phyloP scores from a whole-genome alignment of 345 rosid species.

The Camelina sativa region DNA sequence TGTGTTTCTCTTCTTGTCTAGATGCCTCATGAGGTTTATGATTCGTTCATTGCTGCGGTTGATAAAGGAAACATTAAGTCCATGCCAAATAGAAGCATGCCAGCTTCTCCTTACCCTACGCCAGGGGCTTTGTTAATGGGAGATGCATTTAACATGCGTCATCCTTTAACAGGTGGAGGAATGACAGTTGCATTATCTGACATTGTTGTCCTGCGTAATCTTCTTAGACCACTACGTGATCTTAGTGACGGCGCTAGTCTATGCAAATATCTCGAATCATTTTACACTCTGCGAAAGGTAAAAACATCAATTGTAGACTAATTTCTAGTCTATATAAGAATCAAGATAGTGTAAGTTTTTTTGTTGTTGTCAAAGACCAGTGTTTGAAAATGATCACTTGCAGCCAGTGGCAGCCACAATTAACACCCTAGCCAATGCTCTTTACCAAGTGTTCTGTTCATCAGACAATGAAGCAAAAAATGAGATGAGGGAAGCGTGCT shows the following conservation, averaged over 20 bases:
- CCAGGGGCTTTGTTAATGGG: conserved; percentile 61
- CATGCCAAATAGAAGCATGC: conserved; percentile 63
- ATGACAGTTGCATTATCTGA: conserved; percentile 59
- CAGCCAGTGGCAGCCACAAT: conserved; percentile 60
- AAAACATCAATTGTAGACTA: conserved; percentile 22
- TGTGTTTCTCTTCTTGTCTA: conserved; percentile 23
- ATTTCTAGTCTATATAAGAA: not conserved
- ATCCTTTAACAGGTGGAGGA: conserved; percentile 59
- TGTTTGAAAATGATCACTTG: conserved; percentile 1
- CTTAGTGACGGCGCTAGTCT: conserved; percentile 52
- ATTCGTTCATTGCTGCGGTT: conserved; percentile 51
- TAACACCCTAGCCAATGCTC: conserved; percentile 53
- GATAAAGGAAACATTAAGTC: conserved; percentile 55
- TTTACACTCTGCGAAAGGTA: conserved; percentile 60
- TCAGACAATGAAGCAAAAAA: conserved; percentile 55
- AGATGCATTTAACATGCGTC: conserved; percentile 63
- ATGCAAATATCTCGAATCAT: conserved; percentile 57
- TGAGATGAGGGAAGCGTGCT: conserved; percentile 56
- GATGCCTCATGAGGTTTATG: conserved; percentile 52
- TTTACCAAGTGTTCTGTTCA: conserved; percentile 53
- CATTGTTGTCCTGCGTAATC: conserved; percentile 54
- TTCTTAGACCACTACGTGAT: conserved; percentile 49
- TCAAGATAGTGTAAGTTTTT: not conserved
- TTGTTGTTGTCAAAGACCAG: not conserved
- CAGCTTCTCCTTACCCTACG: conserved; percentile 54